Percentiles rank a stretch among this genome's conserved stretches.
Evolutionary conservation across 1,139 yeast genomes (phyloP).

Genomic region (Wickerhamomyces sp.): DNA sequence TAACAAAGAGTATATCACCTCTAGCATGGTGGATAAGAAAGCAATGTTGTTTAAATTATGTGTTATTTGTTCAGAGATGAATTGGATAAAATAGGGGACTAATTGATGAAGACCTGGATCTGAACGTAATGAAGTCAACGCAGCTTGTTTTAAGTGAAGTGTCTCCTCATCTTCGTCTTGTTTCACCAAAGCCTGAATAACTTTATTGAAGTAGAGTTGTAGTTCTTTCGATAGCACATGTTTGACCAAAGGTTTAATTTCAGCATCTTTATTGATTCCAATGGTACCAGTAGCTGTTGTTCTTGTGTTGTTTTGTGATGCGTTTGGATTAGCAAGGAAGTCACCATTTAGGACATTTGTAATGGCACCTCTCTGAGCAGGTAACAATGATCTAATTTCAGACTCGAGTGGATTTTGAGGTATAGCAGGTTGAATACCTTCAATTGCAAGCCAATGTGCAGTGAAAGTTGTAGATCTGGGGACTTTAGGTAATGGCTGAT

Average conservation of each 20-base stretch:
- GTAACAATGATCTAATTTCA: slow-evolving; percentile 63
- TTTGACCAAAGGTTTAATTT: slow-evolving; percentile 90
- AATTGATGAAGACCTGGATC: slow-evolving; percentile 97
- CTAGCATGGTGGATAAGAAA: slow-evolving; percentile 81
- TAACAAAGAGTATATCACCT: slow-evolving; percentile 79
- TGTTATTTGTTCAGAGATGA: slow-evolving; percentile 92
- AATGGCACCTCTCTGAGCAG: slow-evolving; percentile 69
- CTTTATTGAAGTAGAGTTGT: slow-evolving; percentile 88
- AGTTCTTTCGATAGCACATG: slow-evolving; percentile 93
- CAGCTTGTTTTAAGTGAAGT: slow-evolving; percentile 62
- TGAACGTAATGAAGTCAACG: slow-evolving; percentile 73
- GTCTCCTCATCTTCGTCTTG: slow-evolving; percentile 37
- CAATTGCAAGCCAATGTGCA: slow-evolving; percentile 98
- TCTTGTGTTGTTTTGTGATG: slow-evolving; percentile 7
- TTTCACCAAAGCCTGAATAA: slow-evolving; percentile 70
- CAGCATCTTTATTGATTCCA: slow-evolving; percentile 49
- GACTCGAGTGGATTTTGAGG: slow-evolving; percentile 92
- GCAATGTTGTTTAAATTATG: slow-evolving; percentile 75
- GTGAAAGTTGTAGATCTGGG: slow-evolving; percentile 91
- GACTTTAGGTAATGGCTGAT: slow-evolving; percentile 91
- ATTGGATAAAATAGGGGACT: slow-evolving; percentile 93
- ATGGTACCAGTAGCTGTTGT: slow-evolving; percentile 6
- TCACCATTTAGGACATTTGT: slow-evolving; percentile 38
- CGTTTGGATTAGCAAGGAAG: slow-evolving; percentile 18
- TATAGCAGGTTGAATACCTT: slow-evolving; percentile 97